Base-by-base conservation (phyloP, 768 basidiomycete genomes). In the Hygrocybe coccinea region DNA sequence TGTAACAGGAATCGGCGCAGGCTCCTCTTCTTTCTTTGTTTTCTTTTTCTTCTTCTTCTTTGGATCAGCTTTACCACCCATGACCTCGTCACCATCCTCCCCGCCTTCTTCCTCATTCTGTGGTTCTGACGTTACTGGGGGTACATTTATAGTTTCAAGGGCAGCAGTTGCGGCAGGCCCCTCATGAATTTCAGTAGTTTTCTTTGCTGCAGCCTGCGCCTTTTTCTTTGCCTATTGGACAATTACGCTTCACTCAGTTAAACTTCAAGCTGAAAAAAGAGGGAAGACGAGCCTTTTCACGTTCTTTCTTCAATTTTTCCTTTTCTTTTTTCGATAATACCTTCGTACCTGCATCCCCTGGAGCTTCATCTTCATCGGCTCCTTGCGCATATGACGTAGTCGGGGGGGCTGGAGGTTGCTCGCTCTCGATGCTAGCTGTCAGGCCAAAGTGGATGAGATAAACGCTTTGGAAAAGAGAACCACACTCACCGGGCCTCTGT, bases 231-330 rank as follows among this genome's bases (percentile, higher is more conserved):
- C 91, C 91, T 95, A 65, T 60, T 55, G 17, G 54, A 51, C 49
- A 50, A 51, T 45, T 50, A 51, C 57, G 47, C 59, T 33, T 57
- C 52, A 48, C 8, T 36, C 52, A 52, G 49, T 39, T 36, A 22
- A n/a, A 50, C 57, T 24, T 5, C 11, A 41, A 54, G 9, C 8
- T 8, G 10, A 9, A 36, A 3, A 12, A 43, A 25, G 21, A 25
- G 5, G 12, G 35, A 38, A 38, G 54, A 43, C 64, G 47, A 35
- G 87, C 93, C 87, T 97, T 97, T 76, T 97, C 94, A 50, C 85
- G 83, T 72, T 97, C 95, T 74, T 97, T 98, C 82, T 98, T 97
- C 58, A 95, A 76, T 68, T 86, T 86, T 69, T 97, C 95, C 74
- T 97, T 97, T 78, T 98, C 91, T 69, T 95, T 97, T 76, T 97